These are phyloP conservation scores for Lodderomyces pseudojiufengensis DNA, from an alignment of 1,139 yeast species.

Conservation along the genomic window DNA sequence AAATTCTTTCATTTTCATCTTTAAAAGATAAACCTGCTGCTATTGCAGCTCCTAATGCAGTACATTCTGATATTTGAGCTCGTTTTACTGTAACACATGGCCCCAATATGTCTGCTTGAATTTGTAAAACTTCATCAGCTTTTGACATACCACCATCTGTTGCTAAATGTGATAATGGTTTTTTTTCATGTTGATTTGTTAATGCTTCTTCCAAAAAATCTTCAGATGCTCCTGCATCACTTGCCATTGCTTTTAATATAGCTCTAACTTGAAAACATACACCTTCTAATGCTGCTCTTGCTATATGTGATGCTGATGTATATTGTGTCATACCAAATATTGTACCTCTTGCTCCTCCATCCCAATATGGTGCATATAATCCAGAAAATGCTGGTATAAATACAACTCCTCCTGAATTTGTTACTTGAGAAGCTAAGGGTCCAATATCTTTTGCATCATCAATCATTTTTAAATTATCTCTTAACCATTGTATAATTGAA, in stretches of 20 bases:
- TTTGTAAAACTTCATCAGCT: constrained; percentile 89
- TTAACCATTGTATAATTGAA: constrained; percentile 88
- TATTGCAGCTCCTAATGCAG: constrained; percentile 94
- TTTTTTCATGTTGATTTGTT: constrained; percentile 38
- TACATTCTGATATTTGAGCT: constrained; percentile 83
- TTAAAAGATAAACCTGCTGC: constrained; percentile 82
- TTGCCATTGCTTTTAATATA: constrained; percentile 84
- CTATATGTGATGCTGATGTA: constrained; percentile 82
- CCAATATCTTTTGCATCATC: constrained; percentile 85
- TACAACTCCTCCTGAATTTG: constrained; percentile 85
- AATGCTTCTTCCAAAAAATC: constrained; percentile 45
- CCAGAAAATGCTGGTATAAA: constrained; percentile 96
- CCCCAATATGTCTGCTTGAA: constrained; percentile 86
- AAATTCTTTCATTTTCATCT: constrained; percentile 58
- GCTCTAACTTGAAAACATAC: constrained; percentile 93
- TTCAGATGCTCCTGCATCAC: constrained; percentile 64
- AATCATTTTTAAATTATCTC: constrained; percentile 84
- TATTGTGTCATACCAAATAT: constrained; percentile 90
- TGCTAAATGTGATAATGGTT: constrained; percentile 55
- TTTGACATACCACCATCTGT: constrained; percentile 97
- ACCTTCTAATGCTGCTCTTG: constrained; percentile 93
- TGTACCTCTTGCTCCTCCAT: constrained; percentile 87
- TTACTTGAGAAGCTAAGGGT: constrained; percentile 79
- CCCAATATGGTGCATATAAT: constrained; percentile 95
- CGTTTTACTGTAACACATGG: constrained; percentile 81